Base-by-base conservation (phyloP, 2,329 filamentous ascomycete genomes). In the Aspergillus tubingensis region DNA sequence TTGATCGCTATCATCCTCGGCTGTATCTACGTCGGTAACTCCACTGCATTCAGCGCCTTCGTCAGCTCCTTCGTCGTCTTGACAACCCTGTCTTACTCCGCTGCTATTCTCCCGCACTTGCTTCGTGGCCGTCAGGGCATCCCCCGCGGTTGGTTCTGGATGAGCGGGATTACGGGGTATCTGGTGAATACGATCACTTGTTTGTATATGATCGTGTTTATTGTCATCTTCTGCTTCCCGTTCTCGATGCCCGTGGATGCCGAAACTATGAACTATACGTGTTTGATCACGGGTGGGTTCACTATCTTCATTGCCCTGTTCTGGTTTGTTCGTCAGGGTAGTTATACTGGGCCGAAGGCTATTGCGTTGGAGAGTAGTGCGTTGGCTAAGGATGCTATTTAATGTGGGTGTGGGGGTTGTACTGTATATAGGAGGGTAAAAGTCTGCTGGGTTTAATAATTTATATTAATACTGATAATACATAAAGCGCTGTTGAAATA, bases 191-290 rank as follows among this genome's bases (percentile, higher is more conserved):
- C 73, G 5, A 57, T 79, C 2, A 77, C 82, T 2, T 79, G 83
- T 3, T 61, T 81, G 36, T 79, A 83, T 48, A 85, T 85, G 54
- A 67, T 76, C 0, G 70, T 83, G 15, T 85, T 85, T 62, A 76
- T 83, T 57, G 76, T 83, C 10, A 79, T 85, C 53, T 86, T 81
- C 68, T 84, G 81, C 66, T 85, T 85, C 72, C 83, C 81, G 0
- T 81, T 76, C 59, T 69, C 73, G 1, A 65, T 81, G 53, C 77
- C 80, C 1, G 74, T 79, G 7, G 68, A 75, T 61, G 75, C 76
- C 5, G 63, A 69, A 50, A 77, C 69, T 6, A 83, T 84, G 82
- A 84, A 83, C 61, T 83, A 83, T 63, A 73, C 76, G 1, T 78
- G 72, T 57, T 64, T 83, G 15, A 81, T 83, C 50, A 78, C 77